Base-by-base conservation (phyloP, 2,329 filamentous ascomycete species). In the Calonectria montana region DNA sequence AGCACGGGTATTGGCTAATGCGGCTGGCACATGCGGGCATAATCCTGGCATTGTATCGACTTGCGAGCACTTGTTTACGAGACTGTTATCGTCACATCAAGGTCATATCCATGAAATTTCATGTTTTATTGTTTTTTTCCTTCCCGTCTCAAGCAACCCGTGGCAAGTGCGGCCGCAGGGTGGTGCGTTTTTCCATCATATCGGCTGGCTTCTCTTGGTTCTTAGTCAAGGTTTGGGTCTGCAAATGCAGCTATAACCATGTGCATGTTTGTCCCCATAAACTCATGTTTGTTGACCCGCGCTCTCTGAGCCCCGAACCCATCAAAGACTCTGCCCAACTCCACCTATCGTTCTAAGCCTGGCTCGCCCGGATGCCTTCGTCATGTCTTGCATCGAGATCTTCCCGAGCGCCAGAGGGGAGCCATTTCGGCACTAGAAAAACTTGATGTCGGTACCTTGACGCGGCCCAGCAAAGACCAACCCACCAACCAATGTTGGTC, bases 371-470 rank as follows among this genome's bases (percentile, higher is more conserved):
- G 70, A 61, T 71, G 62, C 73, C 62, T 74, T 67, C 70, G 68
- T 61, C 75, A 76, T 79, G 77, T 76, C 77, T 77, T 76, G 77
- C 77, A 79, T 79, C 74, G 72, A 77, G 77, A 79, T 79, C 77
- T 75, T 78, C 77, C 77, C 77, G 77, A 73, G 74, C 72, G 72
- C 77, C 75, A 72, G 72, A 73, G 71, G 71, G 75, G 77, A 61
- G 76, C 75, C 72, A 74, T 73, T 74, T 72, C 71, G 72, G 77
- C 75, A 79, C 77, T 78, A 79, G 70, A 71, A 67, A 59, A 45
- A 47, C 65, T 69, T 37, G 37, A 65, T 72, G 73, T 71, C 61
- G 67, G 74, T 68, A 72, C 47, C 45, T 69, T 67, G 47, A 59
- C 70, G 61, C 67, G 67, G 65, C 41, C 53, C 64, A 71, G 65